Conservation (phyloP, 2,329 filamentous ascomycete species). For the Neonectria hederae region DNA sequence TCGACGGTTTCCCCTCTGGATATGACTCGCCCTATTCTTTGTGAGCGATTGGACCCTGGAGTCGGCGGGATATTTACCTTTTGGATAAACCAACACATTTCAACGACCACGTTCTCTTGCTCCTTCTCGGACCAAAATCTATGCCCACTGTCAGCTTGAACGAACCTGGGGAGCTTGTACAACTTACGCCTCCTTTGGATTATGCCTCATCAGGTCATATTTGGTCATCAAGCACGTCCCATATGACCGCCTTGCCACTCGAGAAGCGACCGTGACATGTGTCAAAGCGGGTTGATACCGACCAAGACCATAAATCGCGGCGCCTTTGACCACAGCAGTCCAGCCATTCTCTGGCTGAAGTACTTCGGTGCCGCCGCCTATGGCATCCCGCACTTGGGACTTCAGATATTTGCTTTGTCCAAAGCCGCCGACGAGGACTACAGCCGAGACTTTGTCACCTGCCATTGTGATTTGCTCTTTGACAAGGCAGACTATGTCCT, state of each 20-base stretch:
- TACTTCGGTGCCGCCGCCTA: slow-evolving; percentile 51
- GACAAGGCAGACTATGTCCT: slow-evolving; percentile 54
- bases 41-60: slow-evolving; percentile 9
- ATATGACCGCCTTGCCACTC: slow-evolving; percentile 50
- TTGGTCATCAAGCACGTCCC: slow-evolving; percentile 49
- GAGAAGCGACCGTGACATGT: slow-evolving; percentile 46
- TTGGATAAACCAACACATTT: slow-evolving; percentile 53
- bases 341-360: slow-evolving; percentile 60
- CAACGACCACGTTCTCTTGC: slow-evolving; percentile 47
- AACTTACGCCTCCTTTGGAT: slow-evolving; percentile 49
- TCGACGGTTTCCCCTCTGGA: slow-evolving; percentile 48
- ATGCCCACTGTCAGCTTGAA: slow-evolving; percentile 25
- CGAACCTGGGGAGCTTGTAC: neutral
- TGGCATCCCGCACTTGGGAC: slow-evolving; percentile 49
- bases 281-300: slow-evolving; percentile 43
- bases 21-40: slow-evolving; percentile 49
- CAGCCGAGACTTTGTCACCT: slow-evolving; percentile 47
- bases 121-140: slow-evolving; percentile 53
- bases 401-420: slow-evolving; percentile 57
- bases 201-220: slow-evolving; percentile 50
- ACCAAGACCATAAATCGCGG: slow-evolving; percentile 54
- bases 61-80: slow-evolving; percentile 43
- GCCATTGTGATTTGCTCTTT: slow-evolving; percentile 52
- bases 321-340: slow-evolving; percentile 61
- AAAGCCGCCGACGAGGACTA: slow-evolving; percentile 61